Evolutionary conservation across 179 eudicot species (phyloP), one percentile per base, ranked within the genome.

Genomic region (Silene noctiflora): DNA sequence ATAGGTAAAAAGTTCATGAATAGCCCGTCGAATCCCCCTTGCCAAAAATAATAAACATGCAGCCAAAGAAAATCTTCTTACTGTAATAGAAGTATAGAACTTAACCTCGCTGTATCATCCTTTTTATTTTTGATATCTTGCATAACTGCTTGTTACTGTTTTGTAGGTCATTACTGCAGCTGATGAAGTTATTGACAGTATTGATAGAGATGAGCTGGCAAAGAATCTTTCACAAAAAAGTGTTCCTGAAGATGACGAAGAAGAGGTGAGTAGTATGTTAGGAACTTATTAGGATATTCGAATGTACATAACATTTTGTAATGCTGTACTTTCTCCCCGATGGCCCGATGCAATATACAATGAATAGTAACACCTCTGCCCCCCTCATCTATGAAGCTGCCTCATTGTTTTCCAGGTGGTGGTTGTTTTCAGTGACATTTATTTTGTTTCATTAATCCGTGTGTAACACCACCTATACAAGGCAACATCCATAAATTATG

Each of bases 221-320:
- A 95, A 84, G 78, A 90, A 79, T 79, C 86, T 93, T 73, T 78
- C 92, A 31, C 84, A 85, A 53, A 95, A 87, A 81, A 83, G 80
- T 82, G 89, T 89, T 78, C 95, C 98, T 33, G 99, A 95, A 85
- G 98, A 95, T 72, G 97, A 95, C n/a, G 96, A 83, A 68, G 87
- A 88, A 79, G 99, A 95, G 88, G 99, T 95, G 65, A 78, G 71
- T 60, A 60, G 63, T 79, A 20, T 68, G 60, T 66, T 55, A 22
- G 39, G 39, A 33, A 33, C 39, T 33, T 33, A 33, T 33, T 33
- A 33, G 51, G n/a, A 48, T 66, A 67, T 58, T 27, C 42, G 3
- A 4, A 2, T 61, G 58, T 46, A 11, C 22, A 39, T 10, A 29
- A 66, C n/a, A 7, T 29, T 66, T n/a, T 64, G 31, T 62, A 22